A percentile compares a stretch with the other conserved stretches of the same genome.
These are phyloP conservation scores for Vinca major DNA, from an alignment of 305 asterid genomes.

Conservation along the genomic window DNA sequence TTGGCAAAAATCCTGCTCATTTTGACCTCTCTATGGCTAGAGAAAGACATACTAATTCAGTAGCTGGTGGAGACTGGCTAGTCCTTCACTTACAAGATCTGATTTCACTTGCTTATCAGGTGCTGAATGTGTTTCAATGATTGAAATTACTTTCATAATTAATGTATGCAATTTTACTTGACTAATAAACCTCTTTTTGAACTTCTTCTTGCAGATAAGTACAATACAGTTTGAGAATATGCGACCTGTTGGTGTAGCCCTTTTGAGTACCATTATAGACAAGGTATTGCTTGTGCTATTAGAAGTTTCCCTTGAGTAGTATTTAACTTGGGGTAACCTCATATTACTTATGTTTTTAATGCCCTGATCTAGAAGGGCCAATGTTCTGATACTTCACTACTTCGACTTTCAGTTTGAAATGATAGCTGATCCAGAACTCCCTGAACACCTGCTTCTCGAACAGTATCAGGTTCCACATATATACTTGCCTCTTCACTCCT, in stretches of 20 bases:
- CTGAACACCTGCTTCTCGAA: constrained; percentile 89
- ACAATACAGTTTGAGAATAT: constrained; percentile 95
- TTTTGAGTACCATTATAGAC: constrained; percentile 80
- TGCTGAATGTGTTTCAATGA: constrained; percentile 22
- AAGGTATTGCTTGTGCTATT: constrained; percentile 42
- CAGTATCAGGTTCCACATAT: constrained; percentile 74
- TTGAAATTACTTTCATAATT: constrained; percentile 15
- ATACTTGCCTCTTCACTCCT: constrained; percentile 14
- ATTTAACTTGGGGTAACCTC: neutral
- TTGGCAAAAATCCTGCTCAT: constrained; percentile 83
- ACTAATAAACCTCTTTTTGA: constrained; percentile 6
- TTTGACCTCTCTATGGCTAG: constrained; percentile 83
- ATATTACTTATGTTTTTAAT: neutral
- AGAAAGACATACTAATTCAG: constrained; percentile 36
- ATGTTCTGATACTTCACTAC: constrained; percentile 3
- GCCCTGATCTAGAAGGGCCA: neutral
- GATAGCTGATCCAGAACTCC: constrained; percentile 82
- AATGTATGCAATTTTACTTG: constrained; percentile 8
- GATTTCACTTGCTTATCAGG: constrained; percentile 98
- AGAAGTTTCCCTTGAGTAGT: neutral
- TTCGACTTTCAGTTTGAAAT: constrained; percentile 59
- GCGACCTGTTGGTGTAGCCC: constrained; percentile 84
- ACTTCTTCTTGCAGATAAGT: constrained; percentile 60
- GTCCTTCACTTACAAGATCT: constrained; percentile 92
- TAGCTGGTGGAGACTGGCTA: constrained; percentile 66